These are phyloP conservation scores for Mimosa bimucronata DNA, from an alignment of 306 rosid genomes.

Conservation along the genomic window DNA sequence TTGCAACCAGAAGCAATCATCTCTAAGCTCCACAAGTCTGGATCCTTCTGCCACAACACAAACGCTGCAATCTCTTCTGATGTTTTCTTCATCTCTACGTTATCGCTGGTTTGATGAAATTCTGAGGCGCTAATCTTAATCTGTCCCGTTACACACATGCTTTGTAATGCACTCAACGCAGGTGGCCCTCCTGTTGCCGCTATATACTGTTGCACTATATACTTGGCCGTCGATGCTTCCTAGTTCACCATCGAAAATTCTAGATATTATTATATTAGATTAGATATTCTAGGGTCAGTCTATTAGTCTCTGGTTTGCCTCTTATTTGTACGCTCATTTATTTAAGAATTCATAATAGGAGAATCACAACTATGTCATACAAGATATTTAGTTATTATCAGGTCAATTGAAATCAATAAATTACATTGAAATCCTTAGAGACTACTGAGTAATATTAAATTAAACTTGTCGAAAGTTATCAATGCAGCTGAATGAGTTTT, in stretches of 20 bases:
- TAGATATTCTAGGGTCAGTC: too few relatives aligned
- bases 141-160: slow-evolving; percentile 89
- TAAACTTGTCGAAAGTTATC: too few relatives aligned
- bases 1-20: slow-evolving; percentile 80
- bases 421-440: too few relatives aligned
- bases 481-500: too few relatives aligned
- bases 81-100: slow-evolving; percentile 65
- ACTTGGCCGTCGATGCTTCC: slow-evolving; percentile 97
- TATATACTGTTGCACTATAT: slow-evolving; percentile 87
- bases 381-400: too few relatives aligned
- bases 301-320: too few relatives aligned
- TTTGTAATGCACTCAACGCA: slow-evolving; percentile 72
- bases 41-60: slow-evolving; percentile 91
- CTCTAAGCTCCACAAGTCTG: slow-evolving; percentile 86
- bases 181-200: slow-evolving; percentile 96
- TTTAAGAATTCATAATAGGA: too few relatives aligned
- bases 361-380: too few relatives aligned
- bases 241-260: slow-evolving; percentile 15
- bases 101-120: slow-evolving; percentile 61
- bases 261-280: too few relatives aligned
- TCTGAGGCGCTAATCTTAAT: slow-evolving; percentile 78
- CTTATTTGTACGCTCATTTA: too few relatives aligned
- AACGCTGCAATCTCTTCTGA: slow-evolving; percentile 75
- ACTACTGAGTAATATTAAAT: too few relatives aligned
- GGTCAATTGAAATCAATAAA: too few relatives aligned